These are phyloP conservation scores for Turnera subulata DNA, from an alignment of 345 rosid genomes.

Conservation along the genomic window DNA sequence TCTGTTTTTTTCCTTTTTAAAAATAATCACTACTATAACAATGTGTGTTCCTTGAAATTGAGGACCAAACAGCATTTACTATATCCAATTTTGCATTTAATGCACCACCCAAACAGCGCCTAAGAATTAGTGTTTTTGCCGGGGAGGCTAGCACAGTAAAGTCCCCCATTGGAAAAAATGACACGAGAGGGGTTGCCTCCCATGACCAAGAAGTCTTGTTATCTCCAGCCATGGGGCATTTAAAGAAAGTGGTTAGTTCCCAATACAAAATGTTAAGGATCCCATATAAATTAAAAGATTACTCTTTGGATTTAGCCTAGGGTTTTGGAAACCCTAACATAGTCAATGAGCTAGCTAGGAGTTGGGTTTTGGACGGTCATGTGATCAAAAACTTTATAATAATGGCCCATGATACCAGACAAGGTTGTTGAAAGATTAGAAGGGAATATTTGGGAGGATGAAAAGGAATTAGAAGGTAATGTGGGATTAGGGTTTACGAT, in stretches of 20 bases:
- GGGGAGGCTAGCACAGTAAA: conserved; percentile 9
- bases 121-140: conserved; percentile 21
- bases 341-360: conserved; percentile 10
- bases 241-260: conserved; percentile 17
- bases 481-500: conserved; percentile 41
- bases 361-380: conserved; percentile 25
- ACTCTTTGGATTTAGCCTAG: conserved; percentile 34
- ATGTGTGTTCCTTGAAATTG: neutral
- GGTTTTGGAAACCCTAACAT: conserved; percentile 25
- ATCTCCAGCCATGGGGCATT: conserved; percentile 11
- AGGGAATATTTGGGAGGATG: conserved; percentile 70
- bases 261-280: conserved; percentile 13
- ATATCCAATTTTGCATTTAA: conserved; percentile 11
- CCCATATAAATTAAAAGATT: conserved; percentile 13
- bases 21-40: too few relatives aligned
- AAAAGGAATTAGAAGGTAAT: conserved; percentile 58
- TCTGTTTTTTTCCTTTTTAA: too few relatives aligned
- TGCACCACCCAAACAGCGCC: conserved; percentile 19
- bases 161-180: conserved; percentile 7
- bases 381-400: conserved; percentile 15
- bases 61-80: neutral
- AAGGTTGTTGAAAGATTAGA: conserved; percentile 32
- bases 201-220: neutral
- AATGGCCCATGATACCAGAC: conserved; percentile 13
- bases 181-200: conserved; percentile 8